Conservation (phyloP, 192 early-diverging fungal species). For the Entophlyctis helioformis region DNA sequence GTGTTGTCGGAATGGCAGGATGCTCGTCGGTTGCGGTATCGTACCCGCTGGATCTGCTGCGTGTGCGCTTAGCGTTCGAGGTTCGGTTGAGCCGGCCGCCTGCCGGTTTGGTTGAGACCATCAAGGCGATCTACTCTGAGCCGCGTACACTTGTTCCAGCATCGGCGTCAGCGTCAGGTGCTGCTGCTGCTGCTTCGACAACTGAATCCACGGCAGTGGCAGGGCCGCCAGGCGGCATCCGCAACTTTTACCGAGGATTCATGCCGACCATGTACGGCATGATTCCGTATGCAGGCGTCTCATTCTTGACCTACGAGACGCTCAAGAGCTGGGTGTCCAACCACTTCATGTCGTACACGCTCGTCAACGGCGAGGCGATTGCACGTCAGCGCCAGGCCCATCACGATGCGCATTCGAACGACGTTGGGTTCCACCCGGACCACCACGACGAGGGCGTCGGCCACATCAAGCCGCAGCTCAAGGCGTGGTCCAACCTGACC, state of each 20-base stretch:
- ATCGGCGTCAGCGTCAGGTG: no score
- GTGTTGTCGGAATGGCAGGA: slow-evolving; percentile 53
- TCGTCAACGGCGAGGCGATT: no score
- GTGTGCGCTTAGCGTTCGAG: slow-evolving; percentile 89
- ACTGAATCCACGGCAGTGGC: no score
- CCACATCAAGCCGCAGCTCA: slow-evolving; percentile 76
- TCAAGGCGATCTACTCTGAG: slow-evolving; percentile 64
- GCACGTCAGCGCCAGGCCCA: no score
- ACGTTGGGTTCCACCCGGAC: no score
- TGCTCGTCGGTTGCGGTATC: slow-evolving; percentile 76
- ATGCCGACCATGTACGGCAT: slow-evolving; percentile 82
- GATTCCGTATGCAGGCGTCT: slow-evolving; percentile 92
- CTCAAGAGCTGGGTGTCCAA: slow-evolving; percentile 41
- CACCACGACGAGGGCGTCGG: slow-evolving; percentile 57
- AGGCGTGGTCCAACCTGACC: slow-evolving; percentile 30
- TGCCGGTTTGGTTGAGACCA: no score
- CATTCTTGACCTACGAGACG: slow-evolving; percentile 81
- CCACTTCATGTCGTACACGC: neutral
- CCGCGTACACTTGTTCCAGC: no score
- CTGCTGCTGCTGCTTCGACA: no score
- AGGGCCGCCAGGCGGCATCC: slow-evolving; percentile 25
- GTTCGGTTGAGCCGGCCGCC: slow-evolving; percentile 39
- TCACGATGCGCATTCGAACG: no score
- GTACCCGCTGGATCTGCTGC: slow-evolving; percentile 89
- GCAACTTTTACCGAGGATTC: slow-evolving; percentile 95